Evolutionary conservation across 2,329 filamentous ascomycete genomes (phyloP).

Genomic region (Monilinia aucupariae): DNA sequence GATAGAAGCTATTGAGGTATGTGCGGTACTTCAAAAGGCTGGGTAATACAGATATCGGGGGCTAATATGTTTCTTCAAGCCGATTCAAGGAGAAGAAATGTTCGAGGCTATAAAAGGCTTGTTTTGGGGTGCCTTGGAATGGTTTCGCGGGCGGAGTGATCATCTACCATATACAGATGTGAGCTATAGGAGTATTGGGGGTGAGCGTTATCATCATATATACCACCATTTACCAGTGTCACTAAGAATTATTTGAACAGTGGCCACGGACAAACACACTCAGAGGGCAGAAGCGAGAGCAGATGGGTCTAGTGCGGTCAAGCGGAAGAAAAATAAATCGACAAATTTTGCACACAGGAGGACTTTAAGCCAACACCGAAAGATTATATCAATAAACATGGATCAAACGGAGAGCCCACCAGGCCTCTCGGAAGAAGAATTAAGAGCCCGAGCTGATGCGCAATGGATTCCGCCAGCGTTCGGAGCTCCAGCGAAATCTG

Average conservation of each 20-base stretch:
- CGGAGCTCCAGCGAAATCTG: conserved; percentile 4
- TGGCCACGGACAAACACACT: conserved; percentile 21
- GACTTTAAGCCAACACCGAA: neutral
- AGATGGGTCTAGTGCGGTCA: conserved; percentile 21
- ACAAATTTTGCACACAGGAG: neutral
- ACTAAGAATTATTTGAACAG: conserved; percentile 17
- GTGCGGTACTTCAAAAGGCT: neutral
- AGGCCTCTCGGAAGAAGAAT: conserved; percentile 23
- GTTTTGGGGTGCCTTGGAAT: neutral
- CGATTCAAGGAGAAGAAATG: conserved; percentile 9
- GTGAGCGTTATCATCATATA: neutral
- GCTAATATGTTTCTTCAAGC: neutral
- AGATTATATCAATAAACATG: neutral
- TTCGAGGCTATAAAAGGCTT: conserved; percentile 8
- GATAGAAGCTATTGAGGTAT: conserved; percentile 19
- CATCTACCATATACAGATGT: conserved; percentile 17
- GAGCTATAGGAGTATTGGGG: conserved; percentile 12
- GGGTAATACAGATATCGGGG: too few species aligned
- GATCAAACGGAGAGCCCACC: conserved; percentile 17
- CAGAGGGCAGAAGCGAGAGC: conserved; percentile 19
- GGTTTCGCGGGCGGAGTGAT: conserved; percentile 1
- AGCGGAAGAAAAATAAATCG: conserved; percentile 22
- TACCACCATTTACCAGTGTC: neutral
- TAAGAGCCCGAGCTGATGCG: conserved; percentile 18
- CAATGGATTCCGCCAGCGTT: conserved; percentile 27